phyloP scores from a whole-genome alignment of 305 asterid genomes.

The Lippia alba region DNA sequence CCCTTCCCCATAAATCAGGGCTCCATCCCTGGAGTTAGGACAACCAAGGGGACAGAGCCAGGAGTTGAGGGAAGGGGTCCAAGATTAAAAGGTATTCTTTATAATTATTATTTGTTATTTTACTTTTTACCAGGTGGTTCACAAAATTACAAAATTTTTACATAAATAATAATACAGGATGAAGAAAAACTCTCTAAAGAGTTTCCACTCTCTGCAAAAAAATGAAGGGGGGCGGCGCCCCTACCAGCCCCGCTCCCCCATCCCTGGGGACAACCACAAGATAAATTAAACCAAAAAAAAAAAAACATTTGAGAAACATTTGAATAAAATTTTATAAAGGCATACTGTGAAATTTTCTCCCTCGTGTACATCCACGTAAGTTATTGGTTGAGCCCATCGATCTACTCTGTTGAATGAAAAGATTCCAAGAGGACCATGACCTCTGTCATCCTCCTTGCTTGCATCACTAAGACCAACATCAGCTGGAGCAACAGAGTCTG shows the following conservation, averaged over 20 bases:
- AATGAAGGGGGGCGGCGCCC: too few relatives aligned
- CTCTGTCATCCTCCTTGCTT: slow-evolving; percentile 80
- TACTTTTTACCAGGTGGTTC: too few relatives aligned
- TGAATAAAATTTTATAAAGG: slow-evolving; percentile 27
- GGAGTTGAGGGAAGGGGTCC: neutral
- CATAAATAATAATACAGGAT: too few relatives aligned
- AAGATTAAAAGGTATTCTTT: too few relatives aligned
- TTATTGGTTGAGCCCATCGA: slow-evolving; percentile 94
- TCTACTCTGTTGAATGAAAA: slow-evolving; percentile 69
- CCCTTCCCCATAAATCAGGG: too few relatives aligned
- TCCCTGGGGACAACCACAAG: slow-evolving; percentile 7
- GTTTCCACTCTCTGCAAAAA: too few relatives aligned
- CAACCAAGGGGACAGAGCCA: too few relatives aligned
- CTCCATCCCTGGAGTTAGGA: too few relatives aligned
- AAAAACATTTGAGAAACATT: slow-evolving; percentile 10
- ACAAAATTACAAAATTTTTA: too few relatives aligned
- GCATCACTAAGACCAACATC: slow-evolving; percentile 85
- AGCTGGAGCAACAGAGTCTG: slow-evolving; percentile 73
- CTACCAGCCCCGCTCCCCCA: too few relatives aligned
- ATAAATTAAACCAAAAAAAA: slow-evolving; percentile 2
- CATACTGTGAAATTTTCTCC: slow-evolving; percentile 77
- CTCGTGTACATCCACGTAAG: slow-evolving; percentile 84
- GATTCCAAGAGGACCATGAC: slow-evolving; percentile 84
- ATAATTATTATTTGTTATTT: too few relatives aligned
- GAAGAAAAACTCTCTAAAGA: too few relatives aligned